Base-by-base conservation (phyloP, 2,329 filamentous ascomycete species). In the Peltaster fructicola region DNA sequence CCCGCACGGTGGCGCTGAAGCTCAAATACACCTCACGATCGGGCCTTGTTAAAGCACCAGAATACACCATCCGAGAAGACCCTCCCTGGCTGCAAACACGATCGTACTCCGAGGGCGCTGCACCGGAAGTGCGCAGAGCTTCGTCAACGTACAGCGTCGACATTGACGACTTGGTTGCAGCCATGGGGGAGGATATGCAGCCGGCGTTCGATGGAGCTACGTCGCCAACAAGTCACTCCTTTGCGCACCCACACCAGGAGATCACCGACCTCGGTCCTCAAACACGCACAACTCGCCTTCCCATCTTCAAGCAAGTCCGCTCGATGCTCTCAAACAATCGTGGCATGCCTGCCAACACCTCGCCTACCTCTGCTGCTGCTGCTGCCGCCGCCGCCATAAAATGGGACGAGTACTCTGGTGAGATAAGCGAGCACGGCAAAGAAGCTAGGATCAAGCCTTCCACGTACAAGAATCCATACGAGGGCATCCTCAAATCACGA, bases 31-130 rank as follows among this genome's bases (percentile, higher is more conserved):
- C 23, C 14, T 23, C 22, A 5, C 13, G 26, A 21, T 22, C 26
- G 8, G 27, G 27, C 12, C 22, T 29, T 13, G 20, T 48, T 40
- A 38, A 50, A 39, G 32, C 51, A 46, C 39, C 54, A 43, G 31
- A 50, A 36, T 35, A 53, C 50, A 41, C 44, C 34, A 44, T 47
- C 24, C 37, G 40, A 21, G 28, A 37, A 17, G 36, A 46, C 25
- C 26, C 36, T 15, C 41, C 41, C 13, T 41, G 22, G 51, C 29
- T 34, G 17, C 18, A 17, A 8, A 15, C n/a, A 17, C 14, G 16
- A 10, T 43, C 33, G 32, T 33, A 20, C 28, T 41, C 40, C n/a
- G n/a, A n/a, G n/a, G n/a, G n/a, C n/a, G n/a, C n/a, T n/a, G n/a
- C 36, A 17, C 27, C 37, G 21, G 20, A 27, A 16, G 22, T 33